These are phyloP conservation scores for Phoma herbarum DNA, from an alignment of 2,329 filamentous ascomycete genomes.

Conservation along the genomic window DNA sequence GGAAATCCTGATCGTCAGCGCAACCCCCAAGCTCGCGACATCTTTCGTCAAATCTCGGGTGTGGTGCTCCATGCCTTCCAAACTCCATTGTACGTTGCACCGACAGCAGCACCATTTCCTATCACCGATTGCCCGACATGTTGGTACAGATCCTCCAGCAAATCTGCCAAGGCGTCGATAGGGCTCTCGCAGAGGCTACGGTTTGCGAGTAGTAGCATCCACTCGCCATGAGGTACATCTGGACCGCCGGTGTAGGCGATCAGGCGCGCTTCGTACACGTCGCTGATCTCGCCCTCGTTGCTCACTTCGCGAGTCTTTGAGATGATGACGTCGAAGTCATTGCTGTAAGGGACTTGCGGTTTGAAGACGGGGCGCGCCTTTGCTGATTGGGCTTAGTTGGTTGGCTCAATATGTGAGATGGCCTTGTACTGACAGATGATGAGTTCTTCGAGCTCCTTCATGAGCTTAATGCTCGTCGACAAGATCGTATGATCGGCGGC, in stretches of 20 bases:
- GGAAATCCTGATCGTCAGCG: too few relatives aligned
- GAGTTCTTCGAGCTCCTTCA: background rate
- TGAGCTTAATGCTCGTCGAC: background rate
- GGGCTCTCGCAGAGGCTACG: background rate
- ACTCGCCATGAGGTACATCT: background rate
- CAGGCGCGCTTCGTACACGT: slow-evolving; percentile 2
- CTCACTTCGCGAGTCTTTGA: background rate
- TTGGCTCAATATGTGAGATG: background rate
- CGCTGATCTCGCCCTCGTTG: background rate
- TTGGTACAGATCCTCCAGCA: slow-evolving; percentile 3
- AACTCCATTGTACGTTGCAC: background rate
- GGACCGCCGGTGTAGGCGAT: background rate
- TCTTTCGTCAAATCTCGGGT: background rate
- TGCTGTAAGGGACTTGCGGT: background rate
- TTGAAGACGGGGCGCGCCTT: background rate
- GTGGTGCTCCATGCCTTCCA: background rate
- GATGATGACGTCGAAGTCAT: background rate
- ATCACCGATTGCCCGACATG: background rate
- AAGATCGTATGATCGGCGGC: background rate
- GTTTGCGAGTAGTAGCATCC: background rate
- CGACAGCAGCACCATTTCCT: background rate
- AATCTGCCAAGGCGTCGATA: slow-evolving; percentile 6
- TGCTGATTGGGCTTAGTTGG: background rate
- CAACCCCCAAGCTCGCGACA: too few relatives aligned
- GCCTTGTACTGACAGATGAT: background rate